Evolutionary conservation across 345 rosid genomes (phyloP).

Genomic region (Firmiana major): DNA sequence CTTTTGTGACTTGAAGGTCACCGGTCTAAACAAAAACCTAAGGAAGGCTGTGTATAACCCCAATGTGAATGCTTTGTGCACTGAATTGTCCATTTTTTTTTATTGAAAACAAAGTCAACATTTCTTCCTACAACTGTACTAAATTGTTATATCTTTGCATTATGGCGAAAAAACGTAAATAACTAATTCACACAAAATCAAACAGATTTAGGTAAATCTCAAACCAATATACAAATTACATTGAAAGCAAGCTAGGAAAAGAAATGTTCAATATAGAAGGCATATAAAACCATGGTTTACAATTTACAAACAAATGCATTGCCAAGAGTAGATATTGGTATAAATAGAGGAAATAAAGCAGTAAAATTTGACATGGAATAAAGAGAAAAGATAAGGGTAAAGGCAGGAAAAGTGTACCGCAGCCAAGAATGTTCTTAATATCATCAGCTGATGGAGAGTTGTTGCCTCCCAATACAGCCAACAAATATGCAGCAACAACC

Average conservation of each 20-base stretch:
- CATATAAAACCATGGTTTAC: not conserved
- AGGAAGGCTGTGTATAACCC: no score
- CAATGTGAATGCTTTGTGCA: no score
- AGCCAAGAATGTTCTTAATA: slow-evolving; percentile 41
- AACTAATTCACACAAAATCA: not conserved
- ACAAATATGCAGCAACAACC: slow-evolving; percentile 52
- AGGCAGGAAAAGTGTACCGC: slow-evolving; percentile 23
- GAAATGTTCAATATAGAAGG: not conserved
- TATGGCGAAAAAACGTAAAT: not conserved
- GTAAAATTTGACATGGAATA: not conserved
- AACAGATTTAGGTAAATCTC: not conserved
- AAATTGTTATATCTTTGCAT: not conserved
- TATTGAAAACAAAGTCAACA: not conserved
- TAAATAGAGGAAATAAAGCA: not conserved
- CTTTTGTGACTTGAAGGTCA: no score
- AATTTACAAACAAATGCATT: not conserved
- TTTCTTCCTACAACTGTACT: not conserved
- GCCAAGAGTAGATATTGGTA: not conserved
- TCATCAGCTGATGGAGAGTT: slow-evolving; percentile 36
- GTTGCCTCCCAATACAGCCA: slow-evolving; percentile 61
- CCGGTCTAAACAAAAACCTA: no score
- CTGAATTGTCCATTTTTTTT: no score
- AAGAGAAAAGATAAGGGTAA: not conserved
- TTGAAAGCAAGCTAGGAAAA: not conserved
- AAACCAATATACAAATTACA: not conserved